A percentile compares a stretch with the other conserved stretches of the same genome.
Evolutionary conservation across 2,329 filamentous ascomycete genomes (phyloP).

Genomic region (Massarina eburnea): DNA sequence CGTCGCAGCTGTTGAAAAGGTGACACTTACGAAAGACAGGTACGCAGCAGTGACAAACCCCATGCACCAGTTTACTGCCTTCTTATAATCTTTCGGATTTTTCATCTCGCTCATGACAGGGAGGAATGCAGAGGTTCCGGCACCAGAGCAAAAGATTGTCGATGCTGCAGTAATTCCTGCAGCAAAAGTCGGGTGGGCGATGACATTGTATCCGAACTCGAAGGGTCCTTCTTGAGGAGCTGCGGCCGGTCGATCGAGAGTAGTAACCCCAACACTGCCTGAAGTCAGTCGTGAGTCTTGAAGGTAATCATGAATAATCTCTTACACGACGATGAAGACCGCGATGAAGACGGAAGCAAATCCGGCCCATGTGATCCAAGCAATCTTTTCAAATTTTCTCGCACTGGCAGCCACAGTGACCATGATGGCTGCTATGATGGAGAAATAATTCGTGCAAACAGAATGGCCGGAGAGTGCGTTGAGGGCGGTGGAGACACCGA

Average conservation of each 20-base stretch:
- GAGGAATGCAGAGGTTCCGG: conserved; percentile 63
- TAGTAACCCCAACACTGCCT: conserved; percentile 56
- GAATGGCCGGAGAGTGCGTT: conserved; percentile 63
- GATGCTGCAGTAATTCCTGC: conserved; percentile 58
- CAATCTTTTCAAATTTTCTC: conserved; percentile 63
- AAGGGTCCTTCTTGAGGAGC: conserved; percentile 61
- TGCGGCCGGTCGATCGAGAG: conserved; percentile 59
- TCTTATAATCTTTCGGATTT: conserved; percentile 60
- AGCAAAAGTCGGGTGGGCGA: conserved; percentile 60
- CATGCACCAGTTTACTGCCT: conserved; percentile 63
- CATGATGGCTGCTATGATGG: conserved; percentile 57
- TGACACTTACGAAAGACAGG: conserved; percentile 50
- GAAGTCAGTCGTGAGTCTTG: conserved; percentile 4
- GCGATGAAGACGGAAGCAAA: conserved; percentile 61
- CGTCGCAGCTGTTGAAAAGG: neutral
- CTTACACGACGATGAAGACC: conserved; percentile 57
- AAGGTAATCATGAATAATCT: neutral
- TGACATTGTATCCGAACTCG: conserved; percentile 60
- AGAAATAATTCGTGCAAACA: conserved; percentile 62
- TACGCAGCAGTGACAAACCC: conserved; percentile 60
- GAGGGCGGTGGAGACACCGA: conserved; percentile 61
- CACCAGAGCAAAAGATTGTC: conserved; percentile 62
- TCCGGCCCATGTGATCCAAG: conserved; percentile 64
- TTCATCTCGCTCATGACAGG: conserved; percentile 68
- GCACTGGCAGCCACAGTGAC: conserved; percentile 53